Evolutionary conservation across 2,329 filamentous ascomycete species (phyloP).

Genomic region (Botryotinia calthae): DNA sequence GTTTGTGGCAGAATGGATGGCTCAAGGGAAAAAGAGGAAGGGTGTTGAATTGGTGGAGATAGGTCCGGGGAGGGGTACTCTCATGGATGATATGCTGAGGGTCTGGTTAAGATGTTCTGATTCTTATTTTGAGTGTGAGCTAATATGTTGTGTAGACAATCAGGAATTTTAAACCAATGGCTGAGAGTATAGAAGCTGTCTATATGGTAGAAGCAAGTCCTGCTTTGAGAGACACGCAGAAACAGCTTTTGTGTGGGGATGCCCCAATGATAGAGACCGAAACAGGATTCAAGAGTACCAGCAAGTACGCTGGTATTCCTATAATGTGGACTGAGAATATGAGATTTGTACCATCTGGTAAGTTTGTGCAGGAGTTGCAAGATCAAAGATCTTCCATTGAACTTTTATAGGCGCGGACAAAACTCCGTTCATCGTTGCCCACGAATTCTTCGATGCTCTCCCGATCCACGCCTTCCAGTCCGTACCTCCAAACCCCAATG

Average conservation of each 20-base stretch:
- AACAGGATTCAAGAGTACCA: slow-evolving; percentile 69
- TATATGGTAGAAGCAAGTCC: slow-evolving; percentile 94
- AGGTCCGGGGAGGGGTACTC: slow-evolving; percentile 86
- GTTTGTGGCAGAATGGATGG: slow-evolving; percentile 96
- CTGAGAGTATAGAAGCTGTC: slow-evolving; percentile 75
- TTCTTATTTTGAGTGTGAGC: slow-evolving; percentile 20
- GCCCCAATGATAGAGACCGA: slow-evolving; percentile 67
- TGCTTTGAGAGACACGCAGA: slow-evolving; percentile 73
- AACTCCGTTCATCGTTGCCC: slow-evolving; percentile 89
- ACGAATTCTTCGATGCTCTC: slow-evolving; percentile 98
- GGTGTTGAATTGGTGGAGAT: slow-evolving; percentile 91
- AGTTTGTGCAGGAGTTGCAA: slow-evolving; percentile 2
- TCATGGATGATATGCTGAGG: slow-evolving; percentile 95
- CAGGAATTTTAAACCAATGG: slow-evolving; percentile 75
- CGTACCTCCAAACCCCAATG: slow-evolving; percentile 49
- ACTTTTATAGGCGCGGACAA: slow-evolving; percentile 55
- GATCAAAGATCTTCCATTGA: background rate
- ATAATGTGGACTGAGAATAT: slow-evolving; percentile 81
- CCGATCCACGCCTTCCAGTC: slow-evolving; percentile 95
- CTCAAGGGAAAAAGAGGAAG: slow-evolving; percentile 70
- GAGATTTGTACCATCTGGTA: slow-evolving; percentile 27
- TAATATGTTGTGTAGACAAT: slow-evolving; percentile 61
- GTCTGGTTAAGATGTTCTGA: slow-evolving; percentile 49
- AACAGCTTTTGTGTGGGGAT: slow-evolving; percentile 75
- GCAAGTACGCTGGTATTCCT: slow-evolving; percentile 72